phyloP scores from a whole-genome alignment of 2,329 filamentous ascomycete species.

The Penicillium fuscoglaucum region DNA sequence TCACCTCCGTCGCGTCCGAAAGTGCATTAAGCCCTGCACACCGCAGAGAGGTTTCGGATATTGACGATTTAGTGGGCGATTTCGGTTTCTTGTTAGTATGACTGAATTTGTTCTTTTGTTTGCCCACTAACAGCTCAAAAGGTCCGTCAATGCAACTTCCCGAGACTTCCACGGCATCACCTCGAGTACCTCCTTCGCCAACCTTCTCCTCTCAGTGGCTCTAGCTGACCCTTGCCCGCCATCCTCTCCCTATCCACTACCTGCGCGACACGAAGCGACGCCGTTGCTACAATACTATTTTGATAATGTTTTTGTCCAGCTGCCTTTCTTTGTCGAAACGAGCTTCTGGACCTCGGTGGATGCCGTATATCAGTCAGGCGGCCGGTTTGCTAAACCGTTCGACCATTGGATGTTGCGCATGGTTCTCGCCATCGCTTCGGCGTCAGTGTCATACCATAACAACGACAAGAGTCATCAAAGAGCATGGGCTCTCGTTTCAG shows the following conservation, averaged over 20 bases:
- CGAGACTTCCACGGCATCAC: slow-evolving; percentile 89
- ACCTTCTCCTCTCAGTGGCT: slow-evolving; percentile 80
- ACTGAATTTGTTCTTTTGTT: background rate
- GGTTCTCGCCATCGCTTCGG: slow-evolving; percentile 80
- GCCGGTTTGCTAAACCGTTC: slow-evolving; percentile 60
- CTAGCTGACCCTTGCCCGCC: slow-evolving; percentile 70
- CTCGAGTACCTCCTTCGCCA: slow-evolving; percentile 87
- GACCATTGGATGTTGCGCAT: slow-evolving; percentile 88
- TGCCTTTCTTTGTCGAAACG: slow-evolving; percentile 81
- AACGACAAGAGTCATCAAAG: slow-evolving; percentile 64
- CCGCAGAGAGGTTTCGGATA: slow-evolving; percentile 73
- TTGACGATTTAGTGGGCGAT: slow-evolving; percentile 88
- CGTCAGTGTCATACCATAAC: slow-evolving; percentile 66
- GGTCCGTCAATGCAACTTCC: slow-evolving; percentile 90
- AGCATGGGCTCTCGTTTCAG: slow-evolving; percentile 60
- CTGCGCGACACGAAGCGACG: slow-evolving; percentile 67
- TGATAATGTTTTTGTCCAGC: slow-evolving; percentile 73
- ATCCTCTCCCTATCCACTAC: slow-evolving; percentile 62
- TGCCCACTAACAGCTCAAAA: slow-evolving; percentile 38
- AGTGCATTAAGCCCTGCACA: slow-evolving; percentile 41
- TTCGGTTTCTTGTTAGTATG: slow-evolving; percentile 81
- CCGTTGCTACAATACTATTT: slow-evolving; percentile 80
- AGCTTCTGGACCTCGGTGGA: slow-evolving; percentile 76
- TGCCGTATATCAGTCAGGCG: slow-evolving; percentile 72
- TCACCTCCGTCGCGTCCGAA: slow-evolving; percentile 35